Base-by-base conservation (phyloP, 2,329 filamentous ascomycete species). In the Metarhizium guizhouense region DNA sequence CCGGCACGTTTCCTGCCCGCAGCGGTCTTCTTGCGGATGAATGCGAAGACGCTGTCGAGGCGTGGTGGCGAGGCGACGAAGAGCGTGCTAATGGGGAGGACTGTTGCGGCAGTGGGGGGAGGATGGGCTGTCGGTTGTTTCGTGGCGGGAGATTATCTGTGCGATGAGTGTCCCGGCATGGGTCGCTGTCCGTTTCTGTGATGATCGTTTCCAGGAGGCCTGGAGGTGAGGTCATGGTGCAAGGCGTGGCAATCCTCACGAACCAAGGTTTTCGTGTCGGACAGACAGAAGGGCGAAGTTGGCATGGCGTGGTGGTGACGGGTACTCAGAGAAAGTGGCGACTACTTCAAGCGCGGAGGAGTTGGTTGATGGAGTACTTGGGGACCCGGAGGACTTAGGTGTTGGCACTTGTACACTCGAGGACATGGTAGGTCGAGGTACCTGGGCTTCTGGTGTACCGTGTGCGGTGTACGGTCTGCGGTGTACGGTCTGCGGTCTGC, bases 61-160 rank as follows among this genome's bases (percentile, higher is more conserved):
- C 10, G 50, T 58, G 55, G 20, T 55, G 52, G 43, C 60, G 57
- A 4, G 56, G 57, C 14, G 59, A 58, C n/a, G 57, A 60, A 4
- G 58, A 61, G 47, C 55, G 59, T 52, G 48, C 51, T 32, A 40
- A 52, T 51, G 59, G 56, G 47, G 58, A 58, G 49, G 52, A 52
- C 34, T 53, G 38, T 34, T 56, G 50, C 11, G 53, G 57, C 51
- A 56, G 51, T 18, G 50, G 59, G 40, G 56, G 57, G 38, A 55
- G 57, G n/a, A 57, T 29, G 42, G 42, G 42, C 7, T 30, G 45
- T 11, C 14, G 20, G 14, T 11, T 30, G 25, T 48, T 29, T 30
- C 20, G 45, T 13, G 10, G 20, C 14, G 45, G 13, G 20, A 30
- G 20, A 16, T 20, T 48, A n/a, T 8, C 10, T 29, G 25, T 48